phyloP scores from a whole-genome alignment of 768 basidiomycete genomes.

The Xanthoconium purpureum region DNA sequence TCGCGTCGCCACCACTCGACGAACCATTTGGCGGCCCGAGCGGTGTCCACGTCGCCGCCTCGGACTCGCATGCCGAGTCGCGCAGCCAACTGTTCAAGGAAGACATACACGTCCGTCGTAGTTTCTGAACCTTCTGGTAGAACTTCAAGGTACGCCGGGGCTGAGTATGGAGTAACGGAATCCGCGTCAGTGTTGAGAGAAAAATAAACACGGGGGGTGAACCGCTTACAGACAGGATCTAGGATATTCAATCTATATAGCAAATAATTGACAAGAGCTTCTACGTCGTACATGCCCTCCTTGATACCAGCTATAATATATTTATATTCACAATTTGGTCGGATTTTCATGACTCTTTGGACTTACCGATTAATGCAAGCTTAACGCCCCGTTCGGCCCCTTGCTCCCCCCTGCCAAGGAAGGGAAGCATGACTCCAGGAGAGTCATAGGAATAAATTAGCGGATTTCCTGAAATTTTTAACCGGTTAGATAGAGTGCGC shows the following conservation, averaged over 20 bases:
- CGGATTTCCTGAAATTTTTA: slow-evolving; percentile 80
- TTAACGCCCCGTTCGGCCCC: slow-evolving; percentile 93
- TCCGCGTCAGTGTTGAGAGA: slow-evolving; percentile 1
- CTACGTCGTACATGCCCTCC: slow-evolving; percentile 84
- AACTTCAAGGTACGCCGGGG: slow-evolving; percentile 66
- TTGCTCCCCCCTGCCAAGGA: slow-evolving; percentile 77
- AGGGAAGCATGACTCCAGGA: slow-evolving; percentile 96
- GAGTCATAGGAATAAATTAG: slow-evolving; percentile 92
- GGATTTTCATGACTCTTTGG: slow-evolving; percentile 14
- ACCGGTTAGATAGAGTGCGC: slow-evolving; percentile 79
- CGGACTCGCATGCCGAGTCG: slow-evolving; percentile 81
- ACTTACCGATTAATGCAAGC: slow-evolving; percentile 87
- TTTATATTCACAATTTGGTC: slow-evolving; percentile 1
- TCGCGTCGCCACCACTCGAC: slow-evolving; percentile 85
- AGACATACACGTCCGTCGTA: slow-evolving; percentile 56
- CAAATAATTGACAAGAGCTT: slow-evolving; percentile 82
- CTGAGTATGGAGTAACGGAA: slow-evolving; percentile 33
- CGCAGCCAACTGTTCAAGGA: slow-evolving; percentile 65
- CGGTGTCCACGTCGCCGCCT: slow-evolving; percentile 68
- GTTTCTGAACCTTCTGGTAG: slow-evolving; percentile 54
- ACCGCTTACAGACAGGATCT: slow-evolving; percentile 61
- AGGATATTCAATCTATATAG: slow-evolving; percentile 80
- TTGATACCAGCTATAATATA: slow-evolving; percentile 79
- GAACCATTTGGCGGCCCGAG: slow-evolving; percentile 76
- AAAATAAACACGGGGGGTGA: not conserved